phyloP scores from a whole-genome alignment of 139 green algal species.

The Desmodesmus armatus region DNA sequence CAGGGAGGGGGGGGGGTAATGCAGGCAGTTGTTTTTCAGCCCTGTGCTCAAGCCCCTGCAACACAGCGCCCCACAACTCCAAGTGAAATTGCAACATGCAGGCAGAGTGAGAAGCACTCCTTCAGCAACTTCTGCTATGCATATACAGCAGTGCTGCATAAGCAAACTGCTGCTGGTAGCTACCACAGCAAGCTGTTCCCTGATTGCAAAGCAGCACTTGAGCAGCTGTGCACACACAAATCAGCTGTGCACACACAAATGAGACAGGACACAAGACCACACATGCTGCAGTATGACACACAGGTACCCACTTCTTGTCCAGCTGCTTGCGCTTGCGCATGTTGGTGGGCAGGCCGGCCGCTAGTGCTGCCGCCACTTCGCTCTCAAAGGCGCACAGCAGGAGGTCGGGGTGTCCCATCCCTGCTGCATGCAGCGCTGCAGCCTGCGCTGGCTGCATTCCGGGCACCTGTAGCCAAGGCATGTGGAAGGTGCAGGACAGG shows the following conservation, averaged over 20 bases:
- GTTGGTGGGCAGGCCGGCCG: slow-evolving; percentile 23
- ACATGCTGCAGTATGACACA: background rate
- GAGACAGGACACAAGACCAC: background rate
- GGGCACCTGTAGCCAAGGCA: no score
- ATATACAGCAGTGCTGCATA: no score
- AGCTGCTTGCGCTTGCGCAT: background rate
- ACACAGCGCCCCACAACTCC: no score
- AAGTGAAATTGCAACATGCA: no score
- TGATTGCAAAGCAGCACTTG: background rate
- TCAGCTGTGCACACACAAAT: background rate
- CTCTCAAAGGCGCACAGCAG: slow-evolving; percentile 42
- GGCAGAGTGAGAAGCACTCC: no score
- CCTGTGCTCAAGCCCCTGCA: no score
- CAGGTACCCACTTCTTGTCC: slow-evolving; percentile 18
- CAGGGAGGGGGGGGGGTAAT: no score
- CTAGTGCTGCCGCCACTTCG: slow-evolving; percentile 40
- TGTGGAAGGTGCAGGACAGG: no score
- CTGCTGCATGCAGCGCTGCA: slow-evolving; percentile 51
- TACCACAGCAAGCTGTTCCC: no score
- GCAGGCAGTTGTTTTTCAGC: no score
- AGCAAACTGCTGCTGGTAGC: no score
- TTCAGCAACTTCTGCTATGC: no score
- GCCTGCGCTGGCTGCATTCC: slow-evolving; percentile 57
- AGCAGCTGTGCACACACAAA: background rate
- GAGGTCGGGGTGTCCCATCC: slow-evolving; percentile 39